Evolutionary conservation across 2,329 filamentous ascomycete genomes (phyloP).

Genomic region (Coniochaeta ligniaria): DNA sequence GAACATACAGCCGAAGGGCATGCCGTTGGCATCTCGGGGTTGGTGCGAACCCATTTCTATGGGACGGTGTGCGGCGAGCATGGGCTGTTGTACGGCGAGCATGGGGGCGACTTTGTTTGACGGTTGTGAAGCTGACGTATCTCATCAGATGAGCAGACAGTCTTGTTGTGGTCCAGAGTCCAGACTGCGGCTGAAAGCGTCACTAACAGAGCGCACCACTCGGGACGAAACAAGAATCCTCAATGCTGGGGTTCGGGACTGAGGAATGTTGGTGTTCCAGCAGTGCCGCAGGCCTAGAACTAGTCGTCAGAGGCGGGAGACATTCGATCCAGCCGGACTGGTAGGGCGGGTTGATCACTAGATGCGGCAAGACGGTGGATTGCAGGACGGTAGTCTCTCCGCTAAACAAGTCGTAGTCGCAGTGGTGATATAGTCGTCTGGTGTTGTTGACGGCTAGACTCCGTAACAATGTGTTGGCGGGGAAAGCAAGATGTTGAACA

Average conservation of each 20-base stretch:
- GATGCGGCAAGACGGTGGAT: neutral
- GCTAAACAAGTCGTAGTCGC: neutral
- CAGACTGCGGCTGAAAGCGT: constrained; percentile 4
- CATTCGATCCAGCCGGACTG: neutral
- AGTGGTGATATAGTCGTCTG: neutral
- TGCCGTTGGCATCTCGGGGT: constrained; percentile 37
- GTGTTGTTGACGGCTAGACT: neutral
- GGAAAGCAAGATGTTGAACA: neutral
- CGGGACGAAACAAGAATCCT: neutral
- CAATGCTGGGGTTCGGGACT: neutral
- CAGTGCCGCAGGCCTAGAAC: neutral
- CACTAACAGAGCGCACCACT: neutral
- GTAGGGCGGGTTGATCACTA: neutral
- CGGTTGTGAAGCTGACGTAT: neutral
- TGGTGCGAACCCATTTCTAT: constrained; percentile 54
- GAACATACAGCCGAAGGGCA: constrained; percentile 64
- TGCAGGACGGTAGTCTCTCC: neutral
- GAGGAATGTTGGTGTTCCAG: neutral
- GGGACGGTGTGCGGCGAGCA: constrained; percentile 24
- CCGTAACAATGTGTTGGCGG: neutral
- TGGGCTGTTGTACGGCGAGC: constrained; percentile 39
- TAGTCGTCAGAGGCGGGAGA: neutral
- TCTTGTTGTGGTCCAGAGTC: constrained; percentile 5
- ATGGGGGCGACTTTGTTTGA: constrained; percentile 36
- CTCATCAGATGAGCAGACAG: neutral